phyloP scores from a whole-genome alignment of 164 flowering plant genomes.

The Berberis thunbergii region DNA sequence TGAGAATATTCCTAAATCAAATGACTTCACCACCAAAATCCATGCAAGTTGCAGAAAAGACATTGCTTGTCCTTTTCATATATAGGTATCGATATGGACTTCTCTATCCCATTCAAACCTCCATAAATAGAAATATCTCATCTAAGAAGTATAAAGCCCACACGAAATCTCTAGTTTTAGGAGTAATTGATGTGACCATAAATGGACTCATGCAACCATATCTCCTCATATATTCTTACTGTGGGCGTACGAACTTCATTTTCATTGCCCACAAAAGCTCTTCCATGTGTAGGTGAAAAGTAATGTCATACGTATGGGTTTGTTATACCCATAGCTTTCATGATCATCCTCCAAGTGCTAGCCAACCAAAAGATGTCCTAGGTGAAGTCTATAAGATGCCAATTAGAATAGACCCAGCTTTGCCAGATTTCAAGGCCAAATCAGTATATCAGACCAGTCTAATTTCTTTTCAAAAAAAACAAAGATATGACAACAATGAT shows the following conservation, averaged over 20 bases:
- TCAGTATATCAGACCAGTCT: too few relatives aligned
- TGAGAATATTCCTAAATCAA: too few relatives aligned
- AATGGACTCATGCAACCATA: slow-evolving; percentile 1
- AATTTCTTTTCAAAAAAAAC: too few relatives aligned
- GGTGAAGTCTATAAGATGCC: too few relatives aligned
- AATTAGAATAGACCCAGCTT: too few relatives aligned
- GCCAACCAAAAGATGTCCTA: too few relatives aligned
- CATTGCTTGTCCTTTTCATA: not conserved
- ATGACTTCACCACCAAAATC: not conserved
- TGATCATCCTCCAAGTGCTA: not conserved
- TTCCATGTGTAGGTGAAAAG: not conserved
- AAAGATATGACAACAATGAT: too few relatives aligned
- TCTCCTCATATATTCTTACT: not conserved
- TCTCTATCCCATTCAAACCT: not conserved
- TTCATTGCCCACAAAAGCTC: not conserved
- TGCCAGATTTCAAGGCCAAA: too few relatives aligned
- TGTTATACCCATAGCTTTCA: not conserved
- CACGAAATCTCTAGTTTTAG: not conserved
- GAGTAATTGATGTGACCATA: not conserved
- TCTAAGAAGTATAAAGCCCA: not conserved
- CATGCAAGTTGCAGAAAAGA: not conserved
- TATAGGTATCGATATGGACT: not conserved
- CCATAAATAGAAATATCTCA: not conserved
- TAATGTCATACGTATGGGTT: slow-evolving; percentile 4
- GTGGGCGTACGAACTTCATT: not conserved